Evolutionary conservation across 495 filamentous ascomycete species (phyloP).

Genomic region (Achaetomiella virescens): DNA sequence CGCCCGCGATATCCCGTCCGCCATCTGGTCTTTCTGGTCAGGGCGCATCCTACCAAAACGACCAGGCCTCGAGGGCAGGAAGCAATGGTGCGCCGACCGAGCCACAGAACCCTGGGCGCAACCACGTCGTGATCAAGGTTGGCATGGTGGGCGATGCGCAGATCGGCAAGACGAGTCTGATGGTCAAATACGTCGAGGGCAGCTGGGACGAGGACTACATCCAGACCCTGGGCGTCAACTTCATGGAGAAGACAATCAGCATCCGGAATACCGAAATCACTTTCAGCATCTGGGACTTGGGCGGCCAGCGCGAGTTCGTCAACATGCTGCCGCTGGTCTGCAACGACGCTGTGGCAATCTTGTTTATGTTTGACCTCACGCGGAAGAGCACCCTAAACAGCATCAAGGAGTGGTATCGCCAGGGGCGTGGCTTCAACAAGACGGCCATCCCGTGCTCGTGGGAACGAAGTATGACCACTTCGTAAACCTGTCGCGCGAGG

Average conservation of each 20-base stretch:
- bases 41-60: conserved; percentile 23
- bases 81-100: conserved; percentile 35
- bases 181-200: conserved; percentile 99
- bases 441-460: conserved; percentile 92
- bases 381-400: conserved; percentile 96
- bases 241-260: conserved; percentile 99
- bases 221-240: conserved; percentile 96
- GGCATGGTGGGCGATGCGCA: conserved; percentile 99
- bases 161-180: conserved; percentile 96
- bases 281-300: conserved; percentile 98
- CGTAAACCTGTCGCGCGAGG: conserved; percentile 93
- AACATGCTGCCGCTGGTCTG: conserved; percentile 98
- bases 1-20: conserved; percentile 40
- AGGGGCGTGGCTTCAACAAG: conserved; percentile 98
- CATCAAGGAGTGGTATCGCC: conserved; percentile 99
- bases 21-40: conserved; percentile 46
- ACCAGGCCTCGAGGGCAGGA: conserved; percentile 31
- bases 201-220: conserved; percentile 99
- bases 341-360: conserved; percentile 95
- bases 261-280: conserved; percentile 99
- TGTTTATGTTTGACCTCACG: conserved; percentile 99
- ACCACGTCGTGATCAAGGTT: conserved; percentile 96
- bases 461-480: conserved; percentile 99
- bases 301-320: conserved; percentile 96
- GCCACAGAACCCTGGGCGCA: conserved; percentile 52